Evolutionary conservation across 768 basidiomycete genomes (phyloP).

Genomic region (Clathrus columnatus): DNA sequence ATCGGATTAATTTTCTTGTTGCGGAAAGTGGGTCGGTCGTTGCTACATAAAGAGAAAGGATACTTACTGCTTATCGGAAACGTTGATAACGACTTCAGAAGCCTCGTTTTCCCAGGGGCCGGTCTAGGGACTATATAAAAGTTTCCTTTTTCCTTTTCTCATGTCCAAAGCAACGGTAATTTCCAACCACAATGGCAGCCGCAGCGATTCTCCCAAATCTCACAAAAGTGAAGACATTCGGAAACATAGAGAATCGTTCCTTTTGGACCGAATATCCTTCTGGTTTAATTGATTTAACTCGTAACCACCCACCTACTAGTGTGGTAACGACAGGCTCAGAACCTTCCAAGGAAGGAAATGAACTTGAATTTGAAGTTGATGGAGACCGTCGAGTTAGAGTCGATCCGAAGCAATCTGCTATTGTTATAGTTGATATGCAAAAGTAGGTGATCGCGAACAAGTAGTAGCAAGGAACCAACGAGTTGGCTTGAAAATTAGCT

Average conservation of each 20-base stretch:
- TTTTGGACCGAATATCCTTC: slow-evolving; percentile 66
- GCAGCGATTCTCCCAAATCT: slow-evolving; percentile 42
- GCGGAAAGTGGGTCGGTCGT: too few relatives aligned
- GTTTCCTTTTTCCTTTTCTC: too few relatives aligned
- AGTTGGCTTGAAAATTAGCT: slow-evolving; percentile 29
- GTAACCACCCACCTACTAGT: slow-evolving; percentile 32
- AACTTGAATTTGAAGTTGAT: slow-evolving; percentile 47
- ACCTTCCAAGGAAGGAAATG: slow-evolving; percentile 27
- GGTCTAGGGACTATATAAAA: too few relatives aligned
- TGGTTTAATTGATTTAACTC: slow-evolving; percentile 53
- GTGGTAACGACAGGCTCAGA: slow-evolving; percentile 12
- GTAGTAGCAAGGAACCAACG: not conserved
- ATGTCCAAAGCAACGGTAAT: too few relatives aligned
- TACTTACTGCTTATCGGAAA: too few relatives aligned
- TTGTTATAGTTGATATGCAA: slow-evolving; percentile 71
- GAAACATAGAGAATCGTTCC: slow-evolving; percentile 31
- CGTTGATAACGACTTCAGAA: too few relatives aligned
- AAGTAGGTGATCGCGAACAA: slow-evolving; percentile 34
- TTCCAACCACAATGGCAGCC: too few relatives aligned
- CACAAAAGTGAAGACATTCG: slow-evolving; percentile 41
- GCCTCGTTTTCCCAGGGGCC: too few relatives aligned
- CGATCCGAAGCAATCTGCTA: slow-evolving; percentile 39
- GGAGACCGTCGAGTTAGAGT: slow-evolving; percentile 45
- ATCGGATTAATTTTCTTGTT: too few relatives aligned
- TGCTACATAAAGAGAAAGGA: too few relatives aligned